Base-by-base conservation (phyloP, 306 rosid species). In the Vigna radiata region DNA sequence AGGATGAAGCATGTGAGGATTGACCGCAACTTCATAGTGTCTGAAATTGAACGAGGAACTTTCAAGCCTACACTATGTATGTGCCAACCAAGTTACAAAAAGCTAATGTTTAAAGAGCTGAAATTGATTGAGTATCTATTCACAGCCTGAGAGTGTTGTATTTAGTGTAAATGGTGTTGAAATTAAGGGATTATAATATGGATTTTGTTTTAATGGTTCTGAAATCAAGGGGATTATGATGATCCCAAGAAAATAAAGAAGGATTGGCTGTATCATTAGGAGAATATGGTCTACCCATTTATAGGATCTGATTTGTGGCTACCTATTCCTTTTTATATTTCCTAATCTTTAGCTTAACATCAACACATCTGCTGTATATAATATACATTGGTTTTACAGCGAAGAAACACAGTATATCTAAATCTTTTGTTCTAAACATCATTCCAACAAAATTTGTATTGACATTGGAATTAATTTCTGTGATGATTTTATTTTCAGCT, bases 401-500 rank as follows among this genome's bases (percentile, higher is more conserved):
- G 46, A 41, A 41, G 43, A 8, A 41, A 43, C 14, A 43, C 48
- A 43, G 14, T 10, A 43, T 43, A 13, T 11, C 14, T 10, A 41
- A 41, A 41, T 3, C 46, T 41, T 41, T 41, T 41, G 46, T 41
- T 41, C 9, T 9, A 8, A 41, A n/a, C n/a, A 58, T 33, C 59
- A 56, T 29, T 11, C 43, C 36, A 49, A 47, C 33, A 27, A 17
- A 63, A 73, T 62, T 33, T 53, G 7, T 17, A 23, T 21, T 33
- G 59, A n/a, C 6, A 62, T 37, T 71, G 50, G 75, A 66, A 67
- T 70, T 49, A 80, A 49, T 78, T 39, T 41, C 5, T 37, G 16
- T 67, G 72, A 49, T 85, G 77, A 18, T 75, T 75, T 49, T 64
- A 72, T 79, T 80, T 15, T 54, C 91, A 95, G 99, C 99, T 83